Evolutionary conservation across 1,139 yeast species (phyloP).

Genomic region (Taphrina flavorubra): DNA sequence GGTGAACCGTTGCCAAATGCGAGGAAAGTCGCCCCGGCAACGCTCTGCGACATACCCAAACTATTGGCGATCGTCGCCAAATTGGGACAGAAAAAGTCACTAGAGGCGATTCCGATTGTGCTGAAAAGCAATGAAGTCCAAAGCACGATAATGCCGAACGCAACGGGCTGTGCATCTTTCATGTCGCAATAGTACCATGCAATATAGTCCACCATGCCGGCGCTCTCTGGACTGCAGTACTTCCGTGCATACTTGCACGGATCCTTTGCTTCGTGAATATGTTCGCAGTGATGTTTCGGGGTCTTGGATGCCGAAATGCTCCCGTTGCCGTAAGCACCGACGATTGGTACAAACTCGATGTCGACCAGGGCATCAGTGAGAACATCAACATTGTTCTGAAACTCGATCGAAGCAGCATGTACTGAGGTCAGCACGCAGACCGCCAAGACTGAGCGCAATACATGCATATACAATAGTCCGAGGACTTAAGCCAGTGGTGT

Average conservation of each 20-base stretch:
- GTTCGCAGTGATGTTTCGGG: slow-evolving; percentile 43
- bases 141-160: slow-evolving; percentile 43
- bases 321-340: not conserved
- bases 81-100: slow-evolving; percentile 77
- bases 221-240: slow-evolving; percentile 50
- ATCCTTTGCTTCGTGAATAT: slow-evolving; percentile 47
- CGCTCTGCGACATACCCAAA: slow-evolving; percentile 70
- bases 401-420: not conserved
- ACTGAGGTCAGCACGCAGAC: not conserved
- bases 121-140: slow-evolving; percentile 60
- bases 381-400: not conserved
- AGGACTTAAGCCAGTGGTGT: not conserved
- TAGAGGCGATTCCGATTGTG: slow-evolving; percentile 73
- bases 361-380: not conserved
- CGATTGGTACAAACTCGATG: not conserved
- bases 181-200: slow-evolving; percentile 51
- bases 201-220: slow-evolving; percentile 51
- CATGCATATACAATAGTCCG: slow-evolving; percentile 3
- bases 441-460: not conserved
- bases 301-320: slow-evolving; percentile 1
- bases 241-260: slow-evolving; percentile 51
- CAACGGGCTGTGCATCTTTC: slow-evolving; percentile 44
- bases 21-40: slow-evolving; percentile 84
- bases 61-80: slow-evolving; percentile 65
- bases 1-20: slow-evolving; percentile 95